Conservation (phyloP, 306 rosid species). For the Prunus dulcis region DNA sequence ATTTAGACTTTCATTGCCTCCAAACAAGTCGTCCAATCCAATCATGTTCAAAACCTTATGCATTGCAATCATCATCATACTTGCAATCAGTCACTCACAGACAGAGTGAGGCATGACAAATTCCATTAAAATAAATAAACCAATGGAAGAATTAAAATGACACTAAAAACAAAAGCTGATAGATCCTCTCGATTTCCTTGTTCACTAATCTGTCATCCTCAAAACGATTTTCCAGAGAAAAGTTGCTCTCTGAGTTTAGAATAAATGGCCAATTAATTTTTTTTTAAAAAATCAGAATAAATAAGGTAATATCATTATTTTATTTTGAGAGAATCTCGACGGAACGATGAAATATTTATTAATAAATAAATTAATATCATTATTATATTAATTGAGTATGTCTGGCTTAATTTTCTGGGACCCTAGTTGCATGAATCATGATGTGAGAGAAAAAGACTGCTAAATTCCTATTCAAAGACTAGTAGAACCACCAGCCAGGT, state of each 20-base stretch:
- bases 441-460: not conserved
- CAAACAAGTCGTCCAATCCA: not conserved
- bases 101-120: not conserved
- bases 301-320: not conserved
- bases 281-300: not conserved
- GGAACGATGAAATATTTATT: too few species aligned
- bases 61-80: not conserved
- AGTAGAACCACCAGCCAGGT: not conserved
- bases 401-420: conserved; percentile 4
- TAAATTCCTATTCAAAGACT: not conserved
- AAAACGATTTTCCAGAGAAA: not conserved
- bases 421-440: not conserved
- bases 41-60: not conserved
- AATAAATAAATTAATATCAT: not conserved
- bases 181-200: not conserved
- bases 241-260: not conserved
- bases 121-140: not conserved
- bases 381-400: not conserved
- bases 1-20: not conserved
- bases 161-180: not conserved
- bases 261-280: too few species aligned
- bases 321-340: not conserved
- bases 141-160: not conserved
- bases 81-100: not conserved
- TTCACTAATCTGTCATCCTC: not conserved